Base-by-base conservation (phyloP, 257 asterid species). In the Ilex asprella region DNA sequence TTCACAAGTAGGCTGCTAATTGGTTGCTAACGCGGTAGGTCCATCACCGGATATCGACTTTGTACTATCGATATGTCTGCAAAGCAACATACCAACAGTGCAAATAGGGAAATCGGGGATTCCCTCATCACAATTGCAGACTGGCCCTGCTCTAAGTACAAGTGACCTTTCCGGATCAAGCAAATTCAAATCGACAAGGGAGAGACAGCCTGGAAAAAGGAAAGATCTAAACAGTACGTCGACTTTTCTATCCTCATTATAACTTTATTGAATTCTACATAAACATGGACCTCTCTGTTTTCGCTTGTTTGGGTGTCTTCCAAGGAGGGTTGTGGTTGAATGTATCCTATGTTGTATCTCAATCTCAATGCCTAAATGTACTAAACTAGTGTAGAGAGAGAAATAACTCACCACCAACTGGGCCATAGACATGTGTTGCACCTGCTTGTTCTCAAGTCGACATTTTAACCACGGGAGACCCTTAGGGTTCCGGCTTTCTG, bases 11-110 rank as follows among this genome's bases (percentile, higher is more conserved):
- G 31, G 55, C 64, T 32, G 41, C 35, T 62, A 14, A 51, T 61
- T 58, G 67, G 21, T n/a, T 53, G 27, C 30, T 15, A 53, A 53
- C 59, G 71, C 66, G 70, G 54, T 73, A 92, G 99, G 99, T 68
- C 99, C 97, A 31, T 79, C 91, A 7, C 99, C 96, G 7, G 95
- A 89, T 69, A 88, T 83, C 49, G 97, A 92, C 77, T 75, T 85
- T 72, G 95, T 92, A 69, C 72, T 92, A 77, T 87, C 97, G 57
- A 74, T 89, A 79, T 89, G 94, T 61, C 79, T 92, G 86, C 96
- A 89, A 87, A 87, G 90, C 81, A 89, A 85, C 72, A 62, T 89
- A 55, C 82, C 84, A 15, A 31, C 74, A 52, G 68, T 78, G 11
- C 57, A 21, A 35, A 76, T 67, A 15, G 80, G 69, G 66, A 85